Evolutionary conservation across 768 basidiomycete species (phyloP).

Genomic region (Asterophora lycoperdoides): DNA sequence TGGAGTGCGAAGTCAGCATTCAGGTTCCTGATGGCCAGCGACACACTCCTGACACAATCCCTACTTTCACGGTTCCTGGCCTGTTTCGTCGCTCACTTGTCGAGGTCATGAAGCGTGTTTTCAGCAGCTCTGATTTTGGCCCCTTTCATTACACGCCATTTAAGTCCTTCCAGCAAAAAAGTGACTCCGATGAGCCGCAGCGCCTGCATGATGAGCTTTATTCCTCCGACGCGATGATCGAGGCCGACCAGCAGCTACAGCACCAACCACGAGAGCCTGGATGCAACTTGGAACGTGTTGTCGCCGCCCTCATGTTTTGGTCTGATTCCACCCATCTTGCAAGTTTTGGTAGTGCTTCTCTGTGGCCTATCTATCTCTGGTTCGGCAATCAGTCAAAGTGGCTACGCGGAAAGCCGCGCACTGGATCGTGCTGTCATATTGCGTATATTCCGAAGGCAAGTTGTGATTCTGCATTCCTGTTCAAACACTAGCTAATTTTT

Average conservation of each 20-base stretch:
- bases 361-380: slow-evolving; percentile 19
- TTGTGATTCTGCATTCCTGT: background rate
- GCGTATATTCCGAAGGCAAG: slow-evolving; percentile 25
- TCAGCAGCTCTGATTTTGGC: no score
- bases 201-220: no score
- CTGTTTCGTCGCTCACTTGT: slow-evolving; percentile 24
- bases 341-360: slow-evolving; percentile 30
- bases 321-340: slow-evolving; percentile 33
- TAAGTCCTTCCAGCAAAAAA: no score
- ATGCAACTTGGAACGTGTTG: slow-evolving; percentile 15
- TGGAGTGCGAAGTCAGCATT: slow-evolving; percentile 7
- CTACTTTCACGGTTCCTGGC: slow-evolving; percentile 20
- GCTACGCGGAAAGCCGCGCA: slow-evolving; percentile 16
- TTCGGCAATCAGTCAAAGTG: slow-evolving; percentile 36
- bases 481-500: background rate
- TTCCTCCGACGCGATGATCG: background rate
- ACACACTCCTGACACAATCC: slow-evolving; percentile 5
- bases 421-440: slow-evolving; percentile 22
- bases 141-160: no score
- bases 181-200: no score
- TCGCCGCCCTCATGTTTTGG: slow-evolving; percentile 27
- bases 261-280: slow-evolving; percentile 14
- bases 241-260: background rate
- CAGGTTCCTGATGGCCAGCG: slow-evolving; percentile 20
- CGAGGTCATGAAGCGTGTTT: slow-evolving; percentile 19